phyloP scores from a whole-genome alignment of 2,329 filamentous ascomycete genomes.

The Neospermospora avenae region DNA sequence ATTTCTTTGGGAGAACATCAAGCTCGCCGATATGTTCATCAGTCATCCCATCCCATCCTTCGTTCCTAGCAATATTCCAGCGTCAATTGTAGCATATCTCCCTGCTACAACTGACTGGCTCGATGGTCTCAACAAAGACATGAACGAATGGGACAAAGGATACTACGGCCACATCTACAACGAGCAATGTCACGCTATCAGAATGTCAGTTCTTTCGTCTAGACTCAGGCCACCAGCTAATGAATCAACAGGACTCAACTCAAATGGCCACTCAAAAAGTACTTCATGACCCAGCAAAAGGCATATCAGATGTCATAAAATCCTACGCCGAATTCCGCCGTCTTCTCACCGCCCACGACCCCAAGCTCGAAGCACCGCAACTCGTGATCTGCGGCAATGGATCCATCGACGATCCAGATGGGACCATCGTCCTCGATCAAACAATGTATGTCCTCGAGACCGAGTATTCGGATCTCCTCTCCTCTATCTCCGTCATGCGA shows the following conservation, averaged over 20 bases:
- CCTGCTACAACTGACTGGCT: slow-evolving; percentile 83
- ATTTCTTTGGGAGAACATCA: slow-evolving; percentile 70
- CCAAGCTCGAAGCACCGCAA: slow-evolving; percentile 57
- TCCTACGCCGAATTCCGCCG: slow-evolving; percentile 71
- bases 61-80: slow-evolving; percentile 65
- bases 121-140: slow-evolving; percentile 74
- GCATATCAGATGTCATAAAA: slow-evolving; percentile 73
- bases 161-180: slow-evolving; percentile 78
- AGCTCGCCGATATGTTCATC: slow-evolving; percentile 73
- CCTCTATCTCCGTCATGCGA: slow-evolving; percentile 71
- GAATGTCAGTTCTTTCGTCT: slow-evolving; percentile 45
- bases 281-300: slow-evolving; percentile 82
- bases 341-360: slow-evolving; percentile 50
- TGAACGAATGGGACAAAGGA: slow-evolving; percentile 65
- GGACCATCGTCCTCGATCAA: slow-evolving; percentile 64
- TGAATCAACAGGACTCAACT: slow-evolving; percentile 46
- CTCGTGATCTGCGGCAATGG: slow-evolving; percentile 76
- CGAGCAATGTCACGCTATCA: slow-evolving; percentile 53
- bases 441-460: slow-evolving; percentile 65
- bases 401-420: slow-evolving; percentile 79
- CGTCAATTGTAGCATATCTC: slow-evolving; percentile 67
- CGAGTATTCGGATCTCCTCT: slow-evolving; percentile 57
- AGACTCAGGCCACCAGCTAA: not conserved
- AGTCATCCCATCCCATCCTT: slow-evolving; percentile 76
- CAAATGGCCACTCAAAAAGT: slow-evolving; percentile 59